Conservation (phyloP, 306 rosid genomes). For the Cicer arietinum region DNA sequence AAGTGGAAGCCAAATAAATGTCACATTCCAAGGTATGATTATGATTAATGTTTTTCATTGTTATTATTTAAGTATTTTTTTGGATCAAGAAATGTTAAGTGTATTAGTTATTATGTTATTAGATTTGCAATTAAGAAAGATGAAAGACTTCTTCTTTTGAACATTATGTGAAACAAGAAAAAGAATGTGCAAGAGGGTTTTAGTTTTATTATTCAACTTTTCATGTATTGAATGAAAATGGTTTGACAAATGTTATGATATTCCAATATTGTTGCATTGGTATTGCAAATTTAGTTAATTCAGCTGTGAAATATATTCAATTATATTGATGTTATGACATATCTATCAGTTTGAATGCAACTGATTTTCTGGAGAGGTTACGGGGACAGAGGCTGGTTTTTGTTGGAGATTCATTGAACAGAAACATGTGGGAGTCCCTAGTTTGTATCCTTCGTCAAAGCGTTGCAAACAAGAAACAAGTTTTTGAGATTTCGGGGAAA, state of each 20-base stretch:
- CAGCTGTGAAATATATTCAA: not conserved
- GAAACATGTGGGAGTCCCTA: slow-evolving; percentile 98
- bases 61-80: not conserved
- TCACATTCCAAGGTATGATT: slow-evolving; percentile 74
- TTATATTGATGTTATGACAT: slow-evolving; percentile 18
- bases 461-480: slow-evolving; percentile 59
- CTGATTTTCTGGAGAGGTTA: slow-evolving; percentile 81
- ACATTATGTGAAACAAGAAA: not conserved
- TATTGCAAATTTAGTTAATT: slow-evolving; percentile 2
- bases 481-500: slow-evolving; percentile 84
- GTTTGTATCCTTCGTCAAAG: slow-evolving; percentile 83
- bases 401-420: slow-evolving; percentile 93
- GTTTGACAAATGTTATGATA: not conserved
- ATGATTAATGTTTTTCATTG: slow-evolving; percentile 7
- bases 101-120: no score
- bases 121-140: not conserved
- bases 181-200: not conserved
- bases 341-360: slow-evolving; percentile 76
- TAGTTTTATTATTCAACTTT: not conserved
- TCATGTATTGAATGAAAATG: not conserved
- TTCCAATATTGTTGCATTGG: not conserved
- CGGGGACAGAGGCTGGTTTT: slow-evolving; percentile 78
- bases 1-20: slow-evolving; percentile 92
- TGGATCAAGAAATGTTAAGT: no score
- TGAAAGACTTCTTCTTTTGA: not conserved